Percentiles rank a stretch among this genome's conserved stretches.
These are phyloP conservation scores for Aspergillus ellipticus DNA, from an alignment of 495 filamentous ascomycete species.

Conservation along the genomic window DNA sequence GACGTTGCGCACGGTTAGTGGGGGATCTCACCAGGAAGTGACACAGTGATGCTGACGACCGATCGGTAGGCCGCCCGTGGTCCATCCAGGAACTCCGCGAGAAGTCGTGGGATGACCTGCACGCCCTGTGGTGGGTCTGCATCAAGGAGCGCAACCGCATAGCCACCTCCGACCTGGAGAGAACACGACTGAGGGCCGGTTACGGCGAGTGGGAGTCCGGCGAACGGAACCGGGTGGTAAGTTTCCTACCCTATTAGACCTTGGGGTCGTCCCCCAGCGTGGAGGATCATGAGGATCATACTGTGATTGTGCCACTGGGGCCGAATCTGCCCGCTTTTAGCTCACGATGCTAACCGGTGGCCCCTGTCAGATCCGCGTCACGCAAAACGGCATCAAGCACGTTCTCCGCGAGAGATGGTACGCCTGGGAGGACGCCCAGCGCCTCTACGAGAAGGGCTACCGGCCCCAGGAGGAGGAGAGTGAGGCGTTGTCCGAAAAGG, in stretches of 20 bases:
- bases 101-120: conserved; percentile 92
- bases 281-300: no score
- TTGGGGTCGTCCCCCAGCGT: not conserved
- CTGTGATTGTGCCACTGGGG: not conserved
- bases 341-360: conserved; percentile 15
- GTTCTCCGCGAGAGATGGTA: conserved; percentile 84
- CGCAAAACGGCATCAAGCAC: conserved; percentile 77
- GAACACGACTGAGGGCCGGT: conserved; percentile 56
- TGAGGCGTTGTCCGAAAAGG: not conserved
- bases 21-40: not conserved
- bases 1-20: conserved; percentile 61
- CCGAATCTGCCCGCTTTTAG: not conserved
- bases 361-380: conserved; percentile 56
- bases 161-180: conserved; percentile 68
- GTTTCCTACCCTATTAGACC: conserved; percentile 19
- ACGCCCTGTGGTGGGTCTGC: conserved; percentile 92
- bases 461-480: conserved; percentile 29
- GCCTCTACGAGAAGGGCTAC: conserved; percentile 58
- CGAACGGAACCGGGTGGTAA: conserved; percentile 59
- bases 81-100: conserved; percentile 77
- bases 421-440: conserved; percentile 79
- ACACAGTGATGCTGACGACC: conserved; percentile 15
- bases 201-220: conserved; percentile 65
- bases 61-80: conserved; percentile 68
- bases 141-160: conserved; percentile 88